Conservation (phyloP, 352 stramenopile genomes). For the Pythium graminicola region DNA sequence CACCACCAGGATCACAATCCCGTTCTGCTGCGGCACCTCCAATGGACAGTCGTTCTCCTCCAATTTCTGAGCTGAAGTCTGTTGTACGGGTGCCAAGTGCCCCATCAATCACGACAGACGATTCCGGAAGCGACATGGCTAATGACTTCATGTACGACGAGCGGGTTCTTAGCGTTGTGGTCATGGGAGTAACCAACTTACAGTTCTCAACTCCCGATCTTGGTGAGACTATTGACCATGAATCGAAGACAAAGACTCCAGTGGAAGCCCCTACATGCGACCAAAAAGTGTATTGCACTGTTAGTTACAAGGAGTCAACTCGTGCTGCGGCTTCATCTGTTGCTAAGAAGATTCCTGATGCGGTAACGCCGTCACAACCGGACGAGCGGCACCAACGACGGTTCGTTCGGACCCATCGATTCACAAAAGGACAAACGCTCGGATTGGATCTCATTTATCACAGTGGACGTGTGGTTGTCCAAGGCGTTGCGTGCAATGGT, state of each 20-base stretch:
- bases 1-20: too few relatives aligned
- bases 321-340: conserved; percentile 64
- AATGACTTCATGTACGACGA: conserved; percentile 64
- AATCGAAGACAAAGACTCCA: too few relatives aligned
- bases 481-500: conserved; percentile 63
- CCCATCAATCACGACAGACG: conserved; percentile 55
- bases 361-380: neutral
- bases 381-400: conserved; percentile 25
- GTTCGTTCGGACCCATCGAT: conserved; percentile 59
- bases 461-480: conserved; percentile 65
- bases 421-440: conserved; percentile 45
- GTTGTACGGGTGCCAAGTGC: too few relatives aligned
- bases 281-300: conserved; percentile 77
- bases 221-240: conserved; percentile 6
- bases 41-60: too few relatives aligned
- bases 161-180: conserved; percentile 59
- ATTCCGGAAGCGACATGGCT: conserved; percentile 49
- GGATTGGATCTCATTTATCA: conserved; percentile 80
- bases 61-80: too few relatives aligned
- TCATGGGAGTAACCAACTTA: conserved; percentile 70
- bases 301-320: conserved; percentile 72
- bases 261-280: conserved; percentile 11
- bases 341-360: conserved; percentile 8
- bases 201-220: conserved; percentile 29
- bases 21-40: too few relatives aligned